A percentile compares a stretch with the other conserved stretches of the same genome.
phyloP scores from a whole-genome alignment of 2,329 filamentous ascomycete genomes.

The Blastomyces emzantsi region DNA sequence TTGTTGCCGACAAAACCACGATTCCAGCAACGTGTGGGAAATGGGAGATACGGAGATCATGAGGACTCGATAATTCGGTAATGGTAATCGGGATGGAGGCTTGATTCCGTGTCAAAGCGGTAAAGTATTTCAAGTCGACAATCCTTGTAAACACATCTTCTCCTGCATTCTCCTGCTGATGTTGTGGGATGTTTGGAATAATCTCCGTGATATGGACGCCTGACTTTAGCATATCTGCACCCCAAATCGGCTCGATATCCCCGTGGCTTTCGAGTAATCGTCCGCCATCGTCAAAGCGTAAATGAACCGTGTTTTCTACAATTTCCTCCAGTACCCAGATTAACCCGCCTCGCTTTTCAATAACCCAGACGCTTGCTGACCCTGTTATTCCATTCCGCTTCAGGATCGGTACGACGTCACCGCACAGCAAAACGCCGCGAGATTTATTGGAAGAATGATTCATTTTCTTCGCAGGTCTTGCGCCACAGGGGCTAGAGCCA shows the following conservation, averaged over 20 bases:
- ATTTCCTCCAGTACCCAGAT: conserved; percentile 99
- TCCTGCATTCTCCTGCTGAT: conserved; percentile 57
- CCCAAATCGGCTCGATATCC: conserved; percentile 81
- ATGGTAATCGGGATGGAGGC: conserved; percentile 80
- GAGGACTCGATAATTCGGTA: conserved; percentile 58
- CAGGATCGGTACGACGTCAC: conserved; percentile 95
- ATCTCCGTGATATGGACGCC: conserved; percentile 70
- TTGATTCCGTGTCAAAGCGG: conserved; percentile 61
- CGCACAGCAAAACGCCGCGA: conserved; percentile 82
- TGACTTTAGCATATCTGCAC: conserved; percentile 54
- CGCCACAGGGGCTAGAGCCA: conserved; percentile 31
- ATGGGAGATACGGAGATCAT: conserved; percentile 75
- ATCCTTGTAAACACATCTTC: conserved; percentile 72
- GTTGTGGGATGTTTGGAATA: conserved; percentile 68
- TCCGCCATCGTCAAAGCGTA: conserved; percentile 70
- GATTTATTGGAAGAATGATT: conserved; percentile 68
- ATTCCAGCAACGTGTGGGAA: conserved; percentile 98
- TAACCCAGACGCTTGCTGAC: conserved; percentile 94
- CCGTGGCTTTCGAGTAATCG: conserved; percentile 61
- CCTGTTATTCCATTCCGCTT: conserved; percentile 89
- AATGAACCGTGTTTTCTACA: conserved; percentile 76
- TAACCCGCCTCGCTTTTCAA: conserved; percentile 85
- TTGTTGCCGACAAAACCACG: conserved; percentile 74
- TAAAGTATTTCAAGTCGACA: conserved; percentile 66
- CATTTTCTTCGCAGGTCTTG: conserved; percentile 43